These are phyloP conservation scores for Emergomyces pasteurianus DNA, from an alignment of 2,329 filamentous ascomycete genomes.

Conservation along the genomic window DNA sequence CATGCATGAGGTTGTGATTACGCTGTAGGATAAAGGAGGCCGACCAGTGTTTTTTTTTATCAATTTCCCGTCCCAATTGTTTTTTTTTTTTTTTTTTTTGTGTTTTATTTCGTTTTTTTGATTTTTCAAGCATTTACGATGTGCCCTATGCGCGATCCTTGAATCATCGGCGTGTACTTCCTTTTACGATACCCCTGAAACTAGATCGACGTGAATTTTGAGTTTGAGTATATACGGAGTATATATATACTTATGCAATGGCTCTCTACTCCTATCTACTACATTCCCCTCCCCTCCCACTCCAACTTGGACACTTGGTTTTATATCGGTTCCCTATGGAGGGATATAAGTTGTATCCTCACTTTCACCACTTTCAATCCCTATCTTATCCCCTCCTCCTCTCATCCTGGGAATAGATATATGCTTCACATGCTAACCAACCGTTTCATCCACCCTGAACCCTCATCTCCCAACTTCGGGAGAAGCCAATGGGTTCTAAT, in stretches of 20 bases:
- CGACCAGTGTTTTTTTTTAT: no score
- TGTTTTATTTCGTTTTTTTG: background rate
- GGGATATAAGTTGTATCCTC: background rate
- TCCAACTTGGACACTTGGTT: no score
- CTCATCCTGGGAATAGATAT: no score
- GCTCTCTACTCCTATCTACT: background rate
- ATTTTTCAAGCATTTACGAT: background rate
- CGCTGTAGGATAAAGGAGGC: background rate
- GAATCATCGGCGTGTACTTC: background rate
- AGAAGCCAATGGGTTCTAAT: background rate
- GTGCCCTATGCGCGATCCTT: background rate
- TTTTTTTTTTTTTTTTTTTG: background rate
- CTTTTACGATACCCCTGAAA: background rate
- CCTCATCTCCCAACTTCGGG: background rate
- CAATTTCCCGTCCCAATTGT: background rate
- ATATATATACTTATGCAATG: background rate
- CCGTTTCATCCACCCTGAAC: background rate
- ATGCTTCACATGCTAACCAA: background rate
- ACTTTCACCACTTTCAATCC: background rate
- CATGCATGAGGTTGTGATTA: background rate
- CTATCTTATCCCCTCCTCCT: no score
- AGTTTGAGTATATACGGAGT: background rate
- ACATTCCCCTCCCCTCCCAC: background rate
- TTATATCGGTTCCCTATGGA: background rate
- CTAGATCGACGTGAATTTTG: background rate